Conservation (phyloP, 2,329 filamentous ascomycete genomes). For the Xylaria sp. region DNA sequence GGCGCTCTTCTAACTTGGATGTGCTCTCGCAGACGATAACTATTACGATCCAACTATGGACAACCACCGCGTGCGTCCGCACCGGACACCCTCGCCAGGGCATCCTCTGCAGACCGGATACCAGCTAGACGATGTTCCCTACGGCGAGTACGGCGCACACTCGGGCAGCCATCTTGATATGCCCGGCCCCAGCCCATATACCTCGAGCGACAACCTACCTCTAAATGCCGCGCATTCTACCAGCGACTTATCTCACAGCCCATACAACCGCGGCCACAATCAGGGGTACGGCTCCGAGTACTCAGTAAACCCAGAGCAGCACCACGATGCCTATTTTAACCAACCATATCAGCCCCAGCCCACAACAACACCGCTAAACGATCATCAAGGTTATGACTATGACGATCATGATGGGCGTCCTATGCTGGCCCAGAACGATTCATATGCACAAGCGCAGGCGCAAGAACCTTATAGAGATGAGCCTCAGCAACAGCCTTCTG, state of each 20-base stretch:
- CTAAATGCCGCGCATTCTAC: conserved; percentile 77
- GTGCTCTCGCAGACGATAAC: conserved; percentile 54
- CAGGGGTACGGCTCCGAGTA: conserved; percentile 69
- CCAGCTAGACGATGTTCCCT: conserved; percentile 80
- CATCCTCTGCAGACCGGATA: conserved; percentile 77
- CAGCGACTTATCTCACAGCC: conserved; percentile 53
- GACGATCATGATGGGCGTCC: conserved; percentile 76
- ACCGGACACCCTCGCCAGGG: conserved; percentile 76
- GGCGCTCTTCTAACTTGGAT: conserved; percentile 10
- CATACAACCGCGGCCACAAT: conserved; percentile 49
- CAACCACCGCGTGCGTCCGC: conserved; percentile 50
- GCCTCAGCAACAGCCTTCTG: conserved; percentile 50
- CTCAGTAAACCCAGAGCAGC: conserved; percentile 78
- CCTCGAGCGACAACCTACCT: conserved; percentile 76
- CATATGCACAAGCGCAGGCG: conserved; percentile 45
- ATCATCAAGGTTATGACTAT: conserved; percentile 69
- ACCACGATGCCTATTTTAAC: conserved; percentile 87
- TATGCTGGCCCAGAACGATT: conserved; percentile 71
- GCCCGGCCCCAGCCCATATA: conserved; percentile 63
- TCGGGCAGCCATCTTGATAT: conserved; percentile 64
- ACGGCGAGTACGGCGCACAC: conserved; percentile 53
- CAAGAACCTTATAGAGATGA: conserved; percentile 54
- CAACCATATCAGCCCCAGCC: conserved; percentile 77
- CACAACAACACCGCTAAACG: conserved; percentile 62
- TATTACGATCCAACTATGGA: conserved; percentile 67